phyloP scores from a whole-genome alignment of 2,329 filamentous ascomycete genomes.

The Apiospora hydei region DNA sequence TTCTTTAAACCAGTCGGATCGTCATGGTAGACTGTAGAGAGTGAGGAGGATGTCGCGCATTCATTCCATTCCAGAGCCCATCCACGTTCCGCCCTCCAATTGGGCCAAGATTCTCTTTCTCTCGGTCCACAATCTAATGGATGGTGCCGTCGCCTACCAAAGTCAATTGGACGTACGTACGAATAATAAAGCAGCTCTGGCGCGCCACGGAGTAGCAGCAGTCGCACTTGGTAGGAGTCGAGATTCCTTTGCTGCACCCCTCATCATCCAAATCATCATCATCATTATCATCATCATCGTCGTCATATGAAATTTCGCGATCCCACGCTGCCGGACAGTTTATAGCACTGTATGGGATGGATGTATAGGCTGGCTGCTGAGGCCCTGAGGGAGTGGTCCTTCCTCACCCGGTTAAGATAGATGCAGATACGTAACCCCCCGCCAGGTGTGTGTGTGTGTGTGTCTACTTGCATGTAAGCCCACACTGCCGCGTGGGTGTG shows the following conservation, averaged over 20 bases:
- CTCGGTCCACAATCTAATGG: constrained; percentile 16
- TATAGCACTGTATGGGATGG: background rate
- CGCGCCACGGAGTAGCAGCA: constrained; percentile 11
- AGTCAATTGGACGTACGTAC: constrained; percentile 15
- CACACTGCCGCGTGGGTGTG: constrained; percentile 25
- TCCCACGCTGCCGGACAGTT: background rate
- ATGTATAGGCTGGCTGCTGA: background rate
- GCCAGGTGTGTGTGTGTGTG: background rate
- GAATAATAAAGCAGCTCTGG: constrained; percentile 7
- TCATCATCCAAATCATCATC: background rate
- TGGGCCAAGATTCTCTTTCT: constrained; percentile 20
- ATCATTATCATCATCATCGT: background rate
- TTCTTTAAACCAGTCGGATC: background rate
- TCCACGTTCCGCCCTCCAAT: constrained; percentile 29
- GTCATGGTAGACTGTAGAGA: background rate
- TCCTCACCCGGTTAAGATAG: constrained; percentile 8
- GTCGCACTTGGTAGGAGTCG: constrained; percentile 16
- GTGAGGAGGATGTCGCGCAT: constrained; percentile 26
- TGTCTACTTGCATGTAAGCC: constrained; percentile 1
- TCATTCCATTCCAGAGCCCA: constrained; percentile 18
- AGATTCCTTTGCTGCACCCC: background rate
- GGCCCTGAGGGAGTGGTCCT: background rate
- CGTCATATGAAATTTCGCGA: background rate
- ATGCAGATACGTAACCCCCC: background rate
- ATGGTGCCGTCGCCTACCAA: constrained; percentile 13